Base-by-base conservation (phyloP, 2,329 filamentous ascomycete species). In the Botrytis aclada region DNA sequence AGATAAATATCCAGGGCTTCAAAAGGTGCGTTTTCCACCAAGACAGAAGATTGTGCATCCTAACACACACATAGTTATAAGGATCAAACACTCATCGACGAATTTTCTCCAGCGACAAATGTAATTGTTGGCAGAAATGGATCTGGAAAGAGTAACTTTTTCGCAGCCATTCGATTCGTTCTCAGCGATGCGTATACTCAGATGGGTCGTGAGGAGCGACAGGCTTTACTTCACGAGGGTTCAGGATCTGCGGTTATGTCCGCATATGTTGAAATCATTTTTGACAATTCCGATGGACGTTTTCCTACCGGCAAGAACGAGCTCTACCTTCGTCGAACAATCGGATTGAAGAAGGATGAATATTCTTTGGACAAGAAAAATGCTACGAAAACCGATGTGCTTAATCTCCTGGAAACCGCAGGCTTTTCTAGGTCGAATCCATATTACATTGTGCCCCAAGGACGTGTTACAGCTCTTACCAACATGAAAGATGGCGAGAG, bases 1-100 rank as follows among this genome's bases (percentile, higher is more conserved):
- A 99, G 86, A 98, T 98, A 83, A 98, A 98, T 83, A 98, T 99
- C 82, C 96, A 99, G 84, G 96, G 96, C 90, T 99, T 99, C 86
- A 99, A 99, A 85, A 98, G 94, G 94, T 97, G 83, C 78, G 84
- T 81, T 10, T 63, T 29, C 2, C 18, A 14, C 60, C 29, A 45
- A 3, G 14, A n/a, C 32, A 25, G 22, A 29, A 20, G n/a, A 62
- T 43, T 64, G 58, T 45, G n/a, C 76, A 78, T 73, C 76, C 54
- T 60, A 34, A 43, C 39, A 69, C 12, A 37, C 72, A 37, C 72
- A 76, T 79, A 97, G 95, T 88, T 99, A 99, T 89, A 99, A 99
- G 87, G 95, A 99, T 81, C 97, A 99, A 83, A 98, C 94, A 70
- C 93, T 98, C 82, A 98, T 98, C 82, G 96, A 99, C 82, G 95